Conservation (phyloP, 148 eudicot species). For the Salicornia ramosissima region DNA sequence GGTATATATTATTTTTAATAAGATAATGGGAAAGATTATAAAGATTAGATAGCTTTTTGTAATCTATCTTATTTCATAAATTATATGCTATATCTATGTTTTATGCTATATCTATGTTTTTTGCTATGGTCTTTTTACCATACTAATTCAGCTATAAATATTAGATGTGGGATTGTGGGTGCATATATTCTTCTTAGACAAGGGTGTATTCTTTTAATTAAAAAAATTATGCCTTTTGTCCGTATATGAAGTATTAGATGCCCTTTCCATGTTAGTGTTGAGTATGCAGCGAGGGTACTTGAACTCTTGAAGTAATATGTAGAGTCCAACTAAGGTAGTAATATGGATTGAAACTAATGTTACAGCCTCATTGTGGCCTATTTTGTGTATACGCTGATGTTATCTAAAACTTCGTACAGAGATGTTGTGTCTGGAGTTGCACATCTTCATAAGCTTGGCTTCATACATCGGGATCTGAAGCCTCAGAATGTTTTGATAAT, state of each 20-base stretch:
- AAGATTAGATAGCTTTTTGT: no score
- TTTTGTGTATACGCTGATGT: not conserved
- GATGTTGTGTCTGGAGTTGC: constrained; percentile 80
- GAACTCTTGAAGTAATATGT: not conserved
- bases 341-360: not conserved
- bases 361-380: not conserved
- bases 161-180: not conserved
- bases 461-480: constrained; percentile 85
- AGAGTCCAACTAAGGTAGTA: not conserved
- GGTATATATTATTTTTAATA: no score
- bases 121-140: no score
- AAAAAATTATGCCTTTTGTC: not conserved
- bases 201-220: not conserved
- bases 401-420: constrained; percentile 33
- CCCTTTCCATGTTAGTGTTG: not conserved
- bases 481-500: constrained; percentile 89
- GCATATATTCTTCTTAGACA: not conserved
- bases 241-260: not conserved
- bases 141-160: not conserved
- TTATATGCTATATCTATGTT: no score
- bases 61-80: no score
- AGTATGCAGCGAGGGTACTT: not conserved
- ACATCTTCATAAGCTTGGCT: constrained; percentile 89
- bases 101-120: no score
- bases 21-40: no score